Evolutionary conservation across 2,329 filamentous ascomycete species (phyloP).

Genomic region (Phyllosticta paracitricarpa): DNA sequence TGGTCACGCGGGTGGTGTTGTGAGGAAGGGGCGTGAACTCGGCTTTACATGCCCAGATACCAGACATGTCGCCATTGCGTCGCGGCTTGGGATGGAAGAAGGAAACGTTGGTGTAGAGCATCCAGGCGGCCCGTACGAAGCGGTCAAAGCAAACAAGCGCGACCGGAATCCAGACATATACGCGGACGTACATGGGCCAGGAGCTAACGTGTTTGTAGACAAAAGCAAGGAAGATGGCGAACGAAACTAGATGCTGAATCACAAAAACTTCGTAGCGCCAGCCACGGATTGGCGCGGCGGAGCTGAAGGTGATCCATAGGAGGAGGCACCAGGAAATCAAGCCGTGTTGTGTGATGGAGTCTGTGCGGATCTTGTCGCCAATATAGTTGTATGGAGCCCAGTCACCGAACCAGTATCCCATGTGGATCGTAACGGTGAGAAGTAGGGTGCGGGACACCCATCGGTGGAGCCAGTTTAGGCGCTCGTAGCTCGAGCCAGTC

Average conservation of each 20-base stretch:
- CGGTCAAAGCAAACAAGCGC: constrained; percentile 55
- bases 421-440: constrained; percentile 57
- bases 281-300: constrained; percentile 54
- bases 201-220: constrained; percentile 48
- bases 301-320: constrained; percentile 55
- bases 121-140: constrained; percentile 34
- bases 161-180: constrained; percentile 58
- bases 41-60: constrained; percentile 28
- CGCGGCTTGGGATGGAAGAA: constrained; percentile 29
- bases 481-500: constrained; percentile 55
- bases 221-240: constrained; percentile 52
- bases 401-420: constrained; percentile 57
- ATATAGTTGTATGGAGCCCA: constrained; percentile 54
- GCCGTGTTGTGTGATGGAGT: constrained; percentile 58
- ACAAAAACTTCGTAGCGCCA: constrained; percentile 62
- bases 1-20: constrained; percentile 46
- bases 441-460: constrained; percentile 63
- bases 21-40: constrained; percentile 40
- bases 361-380: constrained; percentile 47
- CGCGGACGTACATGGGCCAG: constrained; percentile 43
- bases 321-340: constrained; percentile 57
- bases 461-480: constrained; percentile 63
- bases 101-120: constrained; percentile 31
- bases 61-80: constrained; percentile 18
- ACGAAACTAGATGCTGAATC: constrained; percentile 54